A percentile compares a stretch with the other conserved stretches of the same genome.
Evolutionary conservation across 352 stramenopile genomes (phyloP).

Genomic region (Globisporangium emineosum): DNA sequence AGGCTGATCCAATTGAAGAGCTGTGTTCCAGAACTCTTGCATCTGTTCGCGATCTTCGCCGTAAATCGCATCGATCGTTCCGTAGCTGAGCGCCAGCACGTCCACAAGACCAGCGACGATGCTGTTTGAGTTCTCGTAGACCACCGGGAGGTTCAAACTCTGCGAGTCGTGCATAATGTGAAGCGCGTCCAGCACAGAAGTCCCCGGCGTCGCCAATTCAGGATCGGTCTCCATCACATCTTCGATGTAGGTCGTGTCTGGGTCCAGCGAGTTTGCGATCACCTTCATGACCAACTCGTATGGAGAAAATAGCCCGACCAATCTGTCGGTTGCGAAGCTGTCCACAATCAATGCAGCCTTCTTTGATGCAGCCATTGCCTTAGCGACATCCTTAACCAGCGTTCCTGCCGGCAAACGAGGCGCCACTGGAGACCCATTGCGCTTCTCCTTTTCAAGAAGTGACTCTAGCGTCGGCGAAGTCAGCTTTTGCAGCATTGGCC

Average conservation of each 20-base stretch:
- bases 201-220: constrained; percentile 63
- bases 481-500: constrained; percentile 82
- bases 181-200: constrained; percentile 78
- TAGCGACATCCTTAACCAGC: constrained; percentile 70
- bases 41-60: constrained; percentile 85
- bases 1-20: constrained; percentile 76
- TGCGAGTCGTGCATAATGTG: constrained; percentile 89
- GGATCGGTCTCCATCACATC: constrained; percentile 90
- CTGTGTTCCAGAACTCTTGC: constrained; percentile 89
- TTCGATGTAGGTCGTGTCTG: constrained; percentile 86
- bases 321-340: constrained; percentile 69
- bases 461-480: constrained; percentile 77
- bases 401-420: constrained; percentile 85
- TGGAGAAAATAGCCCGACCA: constrained; percentile 96
- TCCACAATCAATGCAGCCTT: constrained; percentile 96
- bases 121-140: constrained; percentile 51
- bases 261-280: constrained; percentile 90
- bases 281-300: constrained; percentile 97
- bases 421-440: constrained; percentile 41
- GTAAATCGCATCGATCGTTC: constrained; percentile 87
- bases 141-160: constrained; percentile 76
- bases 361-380: constrained; percentile 71
- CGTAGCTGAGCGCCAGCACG: constrained; percentile 82
- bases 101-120: constrained; percentile 82
- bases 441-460: constrained; percentile 78